These are phyloP conservation scores for Dendrocalamus sinicus DNA, from an alignment of 176 grass and related monocot genomes.

Conservation along the genomic window DNA sequence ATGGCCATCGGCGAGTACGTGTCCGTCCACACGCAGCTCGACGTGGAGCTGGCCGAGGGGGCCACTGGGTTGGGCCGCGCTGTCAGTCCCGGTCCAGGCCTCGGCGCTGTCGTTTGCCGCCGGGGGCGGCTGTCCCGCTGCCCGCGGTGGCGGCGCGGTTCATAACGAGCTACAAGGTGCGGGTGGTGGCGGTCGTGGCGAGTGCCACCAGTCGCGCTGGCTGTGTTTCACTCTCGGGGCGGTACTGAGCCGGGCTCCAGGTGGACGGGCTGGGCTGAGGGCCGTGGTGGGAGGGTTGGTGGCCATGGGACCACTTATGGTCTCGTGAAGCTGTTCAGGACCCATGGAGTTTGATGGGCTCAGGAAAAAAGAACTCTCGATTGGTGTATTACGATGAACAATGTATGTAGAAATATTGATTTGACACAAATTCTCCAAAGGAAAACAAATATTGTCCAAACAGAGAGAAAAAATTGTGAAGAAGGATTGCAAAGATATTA, in stretches of 20 bases:
- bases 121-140: slow-evolving; percentile 54
- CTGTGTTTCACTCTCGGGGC: slow-evolving; percentile 49
- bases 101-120: slow-evolving; percentile 68
- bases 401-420: neutral
- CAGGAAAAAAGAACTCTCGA: neutral
- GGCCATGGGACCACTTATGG: slow-evolving; percentile 74
- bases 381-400: neutral
- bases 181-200: slow-evolving; percentile 44
- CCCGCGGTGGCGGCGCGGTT: slow-evolving; percentile 54
- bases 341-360: slow-evolving; percentile 38
- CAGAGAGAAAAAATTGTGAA: neutral
- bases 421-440: neutral
- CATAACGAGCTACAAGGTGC: slow-evolving; percentile 46
- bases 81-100: slow-evolving; percentile 55
- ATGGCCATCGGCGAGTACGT: slow-evolving; percentile 85
- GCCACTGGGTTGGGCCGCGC: neutral
- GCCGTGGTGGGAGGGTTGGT: slow-evolving; percentile 49
- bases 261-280: slow-evolving; percentile 20
- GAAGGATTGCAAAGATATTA: neutral
- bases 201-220: slow-evolving; percentile 42
- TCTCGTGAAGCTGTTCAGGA: slow-evolving; percentile 59
- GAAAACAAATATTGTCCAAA: neutral
- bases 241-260: slow-evolving; percentile 36
- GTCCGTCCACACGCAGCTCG: slow-evolving; percentile 65
- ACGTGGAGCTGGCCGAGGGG: slow-evolving; percentile 51